Evolutionary conservation across 2,329 filamentous ascomycete genomes (phyloP).

Genomic region (Penicillium sclerotigenum): DNA sequence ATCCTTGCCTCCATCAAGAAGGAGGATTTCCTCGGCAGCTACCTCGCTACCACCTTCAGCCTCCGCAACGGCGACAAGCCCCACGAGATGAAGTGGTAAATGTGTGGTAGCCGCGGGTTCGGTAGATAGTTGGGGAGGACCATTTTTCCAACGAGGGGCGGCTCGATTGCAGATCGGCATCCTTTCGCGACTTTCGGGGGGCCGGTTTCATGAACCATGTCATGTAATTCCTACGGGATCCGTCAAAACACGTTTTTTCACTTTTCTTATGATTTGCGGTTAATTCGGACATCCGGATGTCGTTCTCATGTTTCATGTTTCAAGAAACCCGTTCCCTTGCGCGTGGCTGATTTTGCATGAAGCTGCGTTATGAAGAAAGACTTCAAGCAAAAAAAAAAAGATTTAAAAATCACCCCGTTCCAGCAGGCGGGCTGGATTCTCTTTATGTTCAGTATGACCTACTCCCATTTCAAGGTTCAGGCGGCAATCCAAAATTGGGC

Average conservation of each 20-base stretch:
- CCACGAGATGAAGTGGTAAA: conserved; percentile 99
- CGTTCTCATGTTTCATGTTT: conserved; percentile 30
- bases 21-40: conserved; percentile 88
- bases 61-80: conserved; percentile 99
- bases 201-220: conserved; percentile 36
- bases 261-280: conserved; percentile 33
- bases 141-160: conserved; percentile 37
- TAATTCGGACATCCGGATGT: conserved; percentile 34
- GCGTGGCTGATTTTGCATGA: conserved; percentile 34
- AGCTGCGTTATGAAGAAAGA: conserved; percentile 36
- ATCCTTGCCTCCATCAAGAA: conserved; percentile 97
- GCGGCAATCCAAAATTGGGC: conserved; percentile 33
- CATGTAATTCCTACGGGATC: conserved; percentile 42
- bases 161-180: conserved; percentile 36
- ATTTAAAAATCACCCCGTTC: conserved; percentile 38
- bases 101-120: conserved; percentile 41
- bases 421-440: conserved; percentile 33
- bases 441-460: conserved; percentile 39
- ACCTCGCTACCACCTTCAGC: conserved; percentile 95
- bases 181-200: conserved; percentile 31
- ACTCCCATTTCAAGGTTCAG: conserved; percentile 34
- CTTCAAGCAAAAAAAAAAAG: conserved; percentile 32
- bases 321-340: conserved; percentile 25
- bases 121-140: conserved; percentile 41
- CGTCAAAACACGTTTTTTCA: conserved; percentile 29